A percentile compares a stretch with the other conserved stretches of the same genome.
phyloP scores from a whole-genome alignment of 2,329 filamentous ascomycete genomes.

The Ceratocystis destructans region DNA sequence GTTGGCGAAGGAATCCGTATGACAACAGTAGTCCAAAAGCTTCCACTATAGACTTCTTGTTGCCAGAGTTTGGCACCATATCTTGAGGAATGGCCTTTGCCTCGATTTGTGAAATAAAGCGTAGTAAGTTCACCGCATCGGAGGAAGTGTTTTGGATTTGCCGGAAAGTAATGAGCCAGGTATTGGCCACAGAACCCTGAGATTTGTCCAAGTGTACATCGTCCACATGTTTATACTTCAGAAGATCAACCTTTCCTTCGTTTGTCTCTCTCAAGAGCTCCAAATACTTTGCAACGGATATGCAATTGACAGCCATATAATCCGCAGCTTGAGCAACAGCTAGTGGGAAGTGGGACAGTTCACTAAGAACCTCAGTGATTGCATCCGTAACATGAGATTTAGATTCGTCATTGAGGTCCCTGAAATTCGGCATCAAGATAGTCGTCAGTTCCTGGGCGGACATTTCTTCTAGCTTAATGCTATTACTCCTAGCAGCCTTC shows the following conservation, averaged over 20 bases:
- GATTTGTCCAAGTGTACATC: not conserved
- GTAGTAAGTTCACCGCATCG: not conserved
- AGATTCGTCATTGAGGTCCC: not conserved
- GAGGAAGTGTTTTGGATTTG: not conserved
- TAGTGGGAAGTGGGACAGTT: conserved; percentile 18
- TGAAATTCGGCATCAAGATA: not conserved
- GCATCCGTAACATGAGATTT: not conserved
- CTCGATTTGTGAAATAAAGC: not conserved
- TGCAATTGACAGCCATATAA: conserved; percentile 16
- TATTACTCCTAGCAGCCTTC: not conserved
- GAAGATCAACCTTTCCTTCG: not conserved
- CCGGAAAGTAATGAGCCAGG: not conserved
- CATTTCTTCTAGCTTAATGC: not conserved
- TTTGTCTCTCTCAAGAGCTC: not conserved
- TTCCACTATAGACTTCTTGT: not conserved
- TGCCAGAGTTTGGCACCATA: not conserved
- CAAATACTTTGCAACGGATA: not conserved
- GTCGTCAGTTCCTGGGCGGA: not conserved
- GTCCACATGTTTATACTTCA: not conserved
- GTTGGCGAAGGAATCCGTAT: not conserved
- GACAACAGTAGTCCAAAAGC: not conserved
- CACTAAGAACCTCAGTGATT: not conserved
- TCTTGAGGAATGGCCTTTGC: not conserved
- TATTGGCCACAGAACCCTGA: not conserved
- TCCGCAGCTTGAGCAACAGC: conserved; percentile 20